A percentile compares a stretch with the other conserved stretches of the same genome.
These are phyloP conservation scores for Aspergillus clavatus DNA, from an alignment of 2,329 filamentous ascomycete genomes.

Conservation along the genomic window DNA sequence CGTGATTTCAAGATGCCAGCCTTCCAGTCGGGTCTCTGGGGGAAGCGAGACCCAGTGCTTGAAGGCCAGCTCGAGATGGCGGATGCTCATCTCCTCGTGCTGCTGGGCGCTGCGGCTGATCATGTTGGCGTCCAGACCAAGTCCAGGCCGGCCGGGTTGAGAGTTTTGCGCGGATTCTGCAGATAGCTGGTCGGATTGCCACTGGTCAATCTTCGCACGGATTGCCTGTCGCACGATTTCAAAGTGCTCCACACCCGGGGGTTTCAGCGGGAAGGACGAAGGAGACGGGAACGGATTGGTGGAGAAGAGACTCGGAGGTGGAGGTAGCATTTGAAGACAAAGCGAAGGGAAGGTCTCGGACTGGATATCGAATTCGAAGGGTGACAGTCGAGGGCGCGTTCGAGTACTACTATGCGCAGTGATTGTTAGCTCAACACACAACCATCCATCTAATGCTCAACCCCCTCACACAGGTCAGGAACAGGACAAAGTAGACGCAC, in stretches of 20 bases:
- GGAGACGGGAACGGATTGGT: slow-evolving; percentile 71
- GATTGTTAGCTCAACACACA: not conserved
- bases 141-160: slow-evolving; percentile 36
- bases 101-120: slow-evolving; percentile 48
- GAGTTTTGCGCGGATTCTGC: slow-evolving; percentile 36
- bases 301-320: slow-evolving; percentile 77
- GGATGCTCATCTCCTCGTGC: slow-evolving; percentile 64
- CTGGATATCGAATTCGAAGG: slow-evolving; percentile 78
- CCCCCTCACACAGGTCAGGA: no score
- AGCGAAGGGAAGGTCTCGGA: slow-evolving; percentile 81
- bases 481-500: slow-evolving; percentile 47
- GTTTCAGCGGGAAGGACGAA: slow-evolving; percentile 74
- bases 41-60: slow-evolving; percentile 68
- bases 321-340: slow-evolving; percentile 72
- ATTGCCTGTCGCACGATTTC: slow-evolving; percentile 66
- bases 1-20: slow-evolving; percentile 46
- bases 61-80: slow-evolving; percentile 74
- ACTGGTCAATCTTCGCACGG: slow-evolving; percentile 61
- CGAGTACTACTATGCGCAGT: slow-evolving; percentile 35
- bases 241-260: slow-evolving; percentile 68
- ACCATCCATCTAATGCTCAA: no score
- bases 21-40: slow-evolving; percentile 46
- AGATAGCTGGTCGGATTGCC: slow-evolving; percentile 49
- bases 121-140: slow-evolving; percentile 32
- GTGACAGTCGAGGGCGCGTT: slow-evolving; percentile 39